These are phyloP conservation scores for Stephania cephalantha DNA, from an alignment of 164 flowering plant species.

Conservation along the genomic window DNA sequence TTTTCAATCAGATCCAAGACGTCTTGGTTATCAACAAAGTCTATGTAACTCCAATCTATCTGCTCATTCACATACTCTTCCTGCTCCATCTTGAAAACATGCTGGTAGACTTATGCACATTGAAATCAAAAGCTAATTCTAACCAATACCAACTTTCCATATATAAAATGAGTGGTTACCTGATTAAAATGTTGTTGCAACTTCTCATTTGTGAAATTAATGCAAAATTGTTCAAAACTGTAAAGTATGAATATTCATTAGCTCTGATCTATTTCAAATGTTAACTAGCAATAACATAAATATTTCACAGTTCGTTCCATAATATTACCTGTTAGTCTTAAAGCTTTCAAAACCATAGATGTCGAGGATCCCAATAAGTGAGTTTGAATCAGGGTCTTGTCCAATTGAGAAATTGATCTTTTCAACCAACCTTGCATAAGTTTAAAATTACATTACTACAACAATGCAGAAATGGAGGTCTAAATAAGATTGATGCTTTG, in stretches of 20 bases:
- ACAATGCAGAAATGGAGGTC: background rate
- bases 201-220: constrained; percentile 92
- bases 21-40: constrained; percentile 92
- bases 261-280: background rate
- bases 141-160: constrained; percentile 7
- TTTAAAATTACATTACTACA: constrained; percentile 1
- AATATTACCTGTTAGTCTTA: constrained; percentile 67
- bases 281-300: background rate
- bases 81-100: constrained; percentile 94
- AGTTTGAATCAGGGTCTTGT: constrained; percentile 72
- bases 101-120: constrained; percentile 39
- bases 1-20: constrained; percentile 87
- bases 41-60: constrained; percentile 92
- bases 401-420: constrained; percentile 88
- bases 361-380: constrained; percentile 87
- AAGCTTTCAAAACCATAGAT: constrained; percentile 98
- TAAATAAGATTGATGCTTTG: background rate
- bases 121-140: constrained; percentile 4
- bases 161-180: constrained; percentile 36
- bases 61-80: constrained; percentile 78
- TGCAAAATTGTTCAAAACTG: constrained; percentile 98
- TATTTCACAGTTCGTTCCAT: background rate
- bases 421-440: constrained; percentile 66
- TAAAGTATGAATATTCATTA: constrained; percentile 12
- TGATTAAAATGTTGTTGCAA: constrained; percentile 98